Base-by-base conservation (phyloP, 768 basidiomycete species). In the Paxillus ammoniavirescens region DNA sequence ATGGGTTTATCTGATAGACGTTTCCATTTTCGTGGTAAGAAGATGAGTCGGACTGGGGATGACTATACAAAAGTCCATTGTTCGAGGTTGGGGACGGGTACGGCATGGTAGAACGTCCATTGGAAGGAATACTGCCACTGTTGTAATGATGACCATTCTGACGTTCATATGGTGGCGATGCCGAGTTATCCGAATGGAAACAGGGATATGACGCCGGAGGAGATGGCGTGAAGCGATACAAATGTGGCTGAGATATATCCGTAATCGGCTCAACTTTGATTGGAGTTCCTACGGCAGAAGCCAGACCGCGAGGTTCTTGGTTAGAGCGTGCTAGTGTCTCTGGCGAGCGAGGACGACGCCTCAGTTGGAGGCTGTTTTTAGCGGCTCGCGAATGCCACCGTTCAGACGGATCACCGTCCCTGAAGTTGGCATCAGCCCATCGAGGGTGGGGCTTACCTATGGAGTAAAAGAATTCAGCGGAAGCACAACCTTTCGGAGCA, bases 321-420 rank as follows among this genome's bases (percentile, higher is more conserved):
- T 60, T 72, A 10, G 70, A 49, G 42, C 65, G 64, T 14, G 49
- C 65, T 51, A 68, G 72, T 12, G 67, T 64, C 49, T 71, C 72
- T 35, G 73, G 62, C 56, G 75, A 73, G 50, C 70, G 65, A 52
- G 64, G 65, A 52, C 72, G 72, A 52, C 72, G 71, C 65, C 79
- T 78, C 33, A 72, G 64, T 42, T 79, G 65, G 8, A 81, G 68
- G 12, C 76, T 67, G 62, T 85, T 86, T 67, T 90, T 88, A 8
- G 85, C 81, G 3, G 89, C 88, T 40, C 89, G 82, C 13, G 89
- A 91, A 67, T 91, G 89, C 89, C 89, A 91, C 65, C 89, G 87
- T 73, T 91, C 89, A 60, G 83, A 84, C 4, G 87, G 82, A 68
- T 91, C 89, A 17, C 87, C 87, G 60, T 90, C 87, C 52, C 87